Percentiles rank a stretch among this genome's conserved stretches.
phyloP scores from a whole-genome alignment of 225 moss, liverwort and hornwort species.

The Polytrichum formosum region DNA sequence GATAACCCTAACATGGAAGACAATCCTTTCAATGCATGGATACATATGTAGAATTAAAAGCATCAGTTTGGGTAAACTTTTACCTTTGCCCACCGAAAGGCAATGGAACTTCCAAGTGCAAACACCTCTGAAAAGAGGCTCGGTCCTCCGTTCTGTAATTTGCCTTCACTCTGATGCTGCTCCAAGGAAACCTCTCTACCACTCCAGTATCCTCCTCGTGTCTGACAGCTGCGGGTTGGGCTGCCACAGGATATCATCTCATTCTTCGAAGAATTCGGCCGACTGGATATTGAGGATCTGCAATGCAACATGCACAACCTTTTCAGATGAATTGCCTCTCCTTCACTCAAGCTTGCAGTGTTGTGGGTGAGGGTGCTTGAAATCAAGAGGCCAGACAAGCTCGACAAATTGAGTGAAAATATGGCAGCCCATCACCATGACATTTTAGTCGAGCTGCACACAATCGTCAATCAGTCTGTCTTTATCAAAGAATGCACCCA shows the following conservation, averaged over 20 bases:
- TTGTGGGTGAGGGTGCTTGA: no score
- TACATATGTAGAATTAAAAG: no score
- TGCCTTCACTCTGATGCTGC: slow-evolving; percentile 11
- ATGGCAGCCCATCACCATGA: no score
- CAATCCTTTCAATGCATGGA: no score
- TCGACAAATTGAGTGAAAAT: no score
- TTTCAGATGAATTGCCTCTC: not conserved
- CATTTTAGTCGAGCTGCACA: not conserved
- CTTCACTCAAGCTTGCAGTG: no score
- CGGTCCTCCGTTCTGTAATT: slow-evolving; percentile 17
- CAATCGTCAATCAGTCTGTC: not conserved
- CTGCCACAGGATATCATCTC: slow-evolving; percentile 5
- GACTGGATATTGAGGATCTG: slow-evolving; percentile 12
- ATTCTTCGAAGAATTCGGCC: slow-evolving; percentile 7
- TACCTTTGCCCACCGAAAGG: slow-evolving; percentile 81
- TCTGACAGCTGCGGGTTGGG: slow-evolving; percentile 5
- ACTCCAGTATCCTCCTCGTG: slow-evolving; percentile 1
- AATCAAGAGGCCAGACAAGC: no score
- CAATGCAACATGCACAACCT: not conserved
- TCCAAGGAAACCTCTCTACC: not conserved
- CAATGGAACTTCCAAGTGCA: slow-evolving; percentile 73
- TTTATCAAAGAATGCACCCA: not conserved
- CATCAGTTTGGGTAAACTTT: not conserved
- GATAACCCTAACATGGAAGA: no score
- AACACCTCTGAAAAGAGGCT: slow-evolving; percentile 78